Evolutionary conservation across 2,329 filamentous ascomycete genomes (phyloP), one percentile per base, ranked within the genome.

Genomic region (Penicillium capsulatum): DNA sequence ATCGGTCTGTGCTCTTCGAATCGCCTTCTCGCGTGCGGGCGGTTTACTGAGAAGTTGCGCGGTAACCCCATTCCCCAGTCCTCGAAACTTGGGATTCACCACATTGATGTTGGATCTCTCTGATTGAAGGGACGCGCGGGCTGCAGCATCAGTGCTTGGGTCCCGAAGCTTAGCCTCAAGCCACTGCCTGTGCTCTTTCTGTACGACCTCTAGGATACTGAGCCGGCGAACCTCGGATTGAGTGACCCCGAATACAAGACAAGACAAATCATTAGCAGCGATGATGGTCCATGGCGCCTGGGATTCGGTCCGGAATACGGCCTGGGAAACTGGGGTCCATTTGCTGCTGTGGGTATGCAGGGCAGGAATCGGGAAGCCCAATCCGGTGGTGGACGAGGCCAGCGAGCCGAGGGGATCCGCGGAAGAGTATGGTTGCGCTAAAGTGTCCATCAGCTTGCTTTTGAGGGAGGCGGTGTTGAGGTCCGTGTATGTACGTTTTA

Each of bases 181-280:
- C 92, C 92, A 98, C 17, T 82, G 79, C 51, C 91, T 76, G 42
- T 89, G 78, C 64, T 96, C 91, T 63, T 90, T 81, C 64, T 91
- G 86, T 13, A 98, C 89, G 19, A 98, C 88, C 61, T 97, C 90
- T 42, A 98, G 68, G 40, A 98, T 97, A 33, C 92, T 91, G 72
- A 97, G 81, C 60, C 89, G 96, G 39, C 89, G 81, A 16, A 98
- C 86, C 65, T 98, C 92, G 3, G 87, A 86, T 59, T 88, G 87
- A n/a, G 90, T 95, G 7, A 98, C 88, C n/a, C 92, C 92, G 68
- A 97, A 98, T n/a, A 97, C 84, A 30, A 98, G 74, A 65, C 92
- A 98, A 13, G 92, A 92, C 34, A 98, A 74, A 61, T 98, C 92
- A 60, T 98, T 98, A 34, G 92, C 92, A 3, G 92, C 87, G 37